Evolutionary conservation across 306 rosid species (phyloP), one percentile per base, ranked within the genome.

Genomic region (Begonia masoniana): DNA sequence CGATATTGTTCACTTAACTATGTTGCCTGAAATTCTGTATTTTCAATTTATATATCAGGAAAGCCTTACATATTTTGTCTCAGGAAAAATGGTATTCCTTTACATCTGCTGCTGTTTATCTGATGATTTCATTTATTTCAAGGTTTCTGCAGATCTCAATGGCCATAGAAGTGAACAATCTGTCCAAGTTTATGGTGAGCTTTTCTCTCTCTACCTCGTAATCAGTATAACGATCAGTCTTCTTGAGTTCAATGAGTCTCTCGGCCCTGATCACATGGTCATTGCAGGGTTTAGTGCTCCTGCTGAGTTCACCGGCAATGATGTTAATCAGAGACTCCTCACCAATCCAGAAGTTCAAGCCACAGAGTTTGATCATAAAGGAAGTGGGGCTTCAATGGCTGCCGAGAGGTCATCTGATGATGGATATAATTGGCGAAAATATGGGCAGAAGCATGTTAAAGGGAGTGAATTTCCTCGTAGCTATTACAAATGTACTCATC

Each of bases 391-490:
- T 73, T 65, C 84, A 21, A 75, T 74, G 52, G 61, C 77, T 41
- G 61, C 73, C 13, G 87, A 80, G 35, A 78, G 70, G 63, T 43
- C 73, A 48, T 81, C 92, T 51, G 91, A 91, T 56, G 99, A 86
- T 68, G 97, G 97, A 61, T 91, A 91, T 70, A 85, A 91, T 71
- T 91, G 97, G 97, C 68, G 97, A 59, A 91, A 91, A 56, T 91
- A 91, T 50, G 97, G 97, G 60, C 96, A 91, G 71, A 91, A 91
- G 62, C 97, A 61, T 50, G 97, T 91, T 62, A 91, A 91, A 70
- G 97, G 97, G 60, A 71, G 97, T 73, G 97, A 91, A 75, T 91
- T 85, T 65, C 97, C 97, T 0, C 94, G 97, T 67, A 91, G 97
- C 78, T 91, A 91, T 74, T 91, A 91, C 80, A 91, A 91, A 70